A percentile compares a stretch with the other conserved stretches of the same genome.
Evolutionary conservation across 768 basidiomycete species (phyloP).

Genomic region (Suillus occidentalis): DNA sequence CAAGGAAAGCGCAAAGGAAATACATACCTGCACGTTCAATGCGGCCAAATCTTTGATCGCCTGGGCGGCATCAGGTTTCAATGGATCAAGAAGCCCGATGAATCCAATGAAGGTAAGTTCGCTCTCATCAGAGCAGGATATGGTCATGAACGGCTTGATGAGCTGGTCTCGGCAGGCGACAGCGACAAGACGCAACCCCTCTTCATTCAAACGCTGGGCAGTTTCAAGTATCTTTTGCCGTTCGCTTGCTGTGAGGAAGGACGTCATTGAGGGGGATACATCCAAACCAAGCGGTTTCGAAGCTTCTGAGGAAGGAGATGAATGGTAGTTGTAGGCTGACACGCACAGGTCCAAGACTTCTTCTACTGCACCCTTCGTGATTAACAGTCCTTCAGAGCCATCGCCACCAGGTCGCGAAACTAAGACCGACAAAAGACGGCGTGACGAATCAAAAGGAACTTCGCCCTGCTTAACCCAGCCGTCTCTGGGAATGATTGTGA

Average conservation of each 20-base stretch:
- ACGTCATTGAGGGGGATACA: conserved; percentile 20
- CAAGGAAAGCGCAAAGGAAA: not conserved
- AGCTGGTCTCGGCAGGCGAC: conserved; percentile 24
- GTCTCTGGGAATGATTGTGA: conserved; percentile 12
- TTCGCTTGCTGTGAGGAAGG: conserved; percentile 16
- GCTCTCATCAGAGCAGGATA: conserved; percentile 27
- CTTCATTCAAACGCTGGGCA: conserved; percentile 30
- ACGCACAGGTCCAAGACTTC: conserved; percentile 33
- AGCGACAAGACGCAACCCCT: conserved; percentile 32
- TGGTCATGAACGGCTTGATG: conserved; percentile 15
- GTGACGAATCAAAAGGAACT: conserved; percentile 37
- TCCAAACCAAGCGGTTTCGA: conserved; percentile 5
- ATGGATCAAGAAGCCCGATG: conserved; percentile 29
- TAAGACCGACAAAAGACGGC: conserved; percentile 36
- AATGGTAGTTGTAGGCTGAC: conserved; percentile 15
- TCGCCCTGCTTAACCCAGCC: conserved; percentile 33
- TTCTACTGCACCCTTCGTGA: conserved; percentile 34
- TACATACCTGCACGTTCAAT: conserved; percentile 30
- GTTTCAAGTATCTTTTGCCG: conserved; percentile 26
- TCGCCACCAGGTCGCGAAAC: conserved; percentile 24
- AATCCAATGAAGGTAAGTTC: conserved; percentile 32
- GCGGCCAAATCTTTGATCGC: conserved; percentile 28
- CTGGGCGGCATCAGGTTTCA: conserved; percentile 33
- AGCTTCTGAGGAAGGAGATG: conserved; percentile 1
- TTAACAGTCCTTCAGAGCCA: conserved; percentile 22